Base-by-base conservation (phyloP, 202 grass and related monocot genomes). In the Dendrocalamus latiflorus region DNA sequence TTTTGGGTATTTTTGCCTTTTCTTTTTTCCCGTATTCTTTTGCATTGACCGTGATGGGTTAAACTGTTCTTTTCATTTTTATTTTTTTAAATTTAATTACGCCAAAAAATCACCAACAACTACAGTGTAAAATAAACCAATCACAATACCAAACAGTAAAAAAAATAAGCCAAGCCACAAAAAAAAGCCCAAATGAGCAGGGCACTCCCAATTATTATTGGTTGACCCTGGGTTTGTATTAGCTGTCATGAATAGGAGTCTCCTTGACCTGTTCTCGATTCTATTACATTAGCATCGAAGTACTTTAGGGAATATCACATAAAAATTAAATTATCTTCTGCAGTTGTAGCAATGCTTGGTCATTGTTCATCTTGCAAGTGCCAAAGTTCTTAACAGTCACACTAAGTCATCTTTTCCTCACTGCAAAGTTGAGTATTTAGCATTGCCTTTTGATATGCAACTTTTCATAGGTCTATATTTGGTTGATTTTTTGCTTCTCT, bases 191-290 rank as follows among this genome's bases (percentile, higher is more conserved):
- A n/a, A n/a, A n/a, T n/a, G n/a, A n/a, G n/a, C n/a, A n/a, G n/a
- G n/a, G n/a, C n/a, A n/a, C 9, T 41, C 20, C 41, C 78, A 59
- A 16, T 13, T 82, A 37, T 39, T 74, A 41, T 74, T 83, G n/a
- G 15, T 77, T 77, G 78, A 59, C 58, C 47, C 20, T 26, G 48
- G 36, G 8, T 64, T 81, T 77, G 33, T 65, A 18, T 76, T 56
- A 24, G 17, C 33, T 81, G 49, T 34, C 58, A 57, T 38, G n/a
- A 50, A 56, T 70, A 8, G 7, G 1, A 65, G 9, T 49, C 10
- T 72, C 39, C 65, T 66, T 55, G n/a, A 68, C 13, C 22, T 65
- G 45, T 33, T 59, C 63, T 10, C 9, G 14, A 57, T 65, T 61
- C 9, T 64, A 48, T 72, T 65, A 28, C 5, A 58, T 73, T 24